A percentile compares a stretch with the other conserved stretches of the same genome.
Conservation (phyloP, 2,329 filamentous ascomycete species). For the Ophiognomonia clavigignenti-juglandacearum region DNA sequence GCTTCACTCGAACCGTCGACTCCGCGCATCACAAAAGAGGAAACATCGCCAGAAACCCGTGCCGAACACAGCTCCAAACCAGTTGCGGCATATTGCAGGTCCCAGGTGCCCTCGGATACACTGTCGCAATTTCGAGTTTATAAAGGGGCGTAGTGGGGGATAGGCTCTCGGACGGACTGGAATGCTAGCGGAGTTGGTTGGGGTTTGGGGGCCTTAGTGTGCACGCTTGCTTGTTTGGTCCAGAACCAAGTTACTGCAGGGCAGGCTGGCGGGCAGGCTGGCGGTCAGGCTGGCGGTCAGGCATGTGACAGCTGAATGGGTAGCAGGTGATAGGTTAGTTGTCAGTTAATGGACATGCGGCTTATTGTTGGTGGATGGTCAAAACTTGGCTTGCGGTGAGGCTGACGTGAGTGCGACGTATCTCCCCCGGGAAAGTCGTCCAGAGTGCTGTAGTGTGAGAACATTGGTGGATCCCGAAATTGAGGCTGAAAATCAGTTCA, state of each 20-base stretch:
- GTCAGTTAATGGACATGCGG: too few species aligned
- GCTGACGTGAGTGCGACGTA: not conserved
- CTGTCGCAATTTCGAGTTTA: not conserved
- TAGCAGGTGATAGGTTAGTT: too few species aligned
- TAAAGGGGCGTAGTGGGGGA: not conserved
- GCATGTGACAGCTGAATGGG: too few species aligned
- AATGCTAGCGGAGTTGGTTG: too few species aligned
- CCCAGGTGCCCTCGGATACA: not conserved
- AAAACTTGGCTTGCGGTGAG: not conserved
- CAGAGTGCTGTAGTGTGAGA: not conserved
- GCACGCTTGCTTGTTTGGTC: too few species aligned
- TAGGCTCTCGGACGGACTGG: too few species aligned
- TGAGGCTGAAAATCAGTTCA: too few species aligned
- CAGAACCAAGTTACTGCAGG: too few species aligned
- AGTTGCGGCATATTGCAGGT: slow-evolving; percentile 1
- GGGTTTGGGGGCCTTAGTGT: too few species aligned
- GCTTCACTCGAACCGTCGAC: not conserved
- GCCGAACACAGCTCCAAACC: slow-evolving; percentile 5
- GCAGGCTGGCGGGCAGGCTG: too few species aligned
- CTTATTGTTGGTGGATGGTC: not conserved
- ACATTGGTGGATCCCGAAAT: not conserved
- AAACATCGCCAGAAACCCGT: slow-evolving; percentile 1
- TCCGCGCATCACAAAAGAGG: not conserved
- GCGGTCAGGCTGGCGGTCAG: too few species aligned
- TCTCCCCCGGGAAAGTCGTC: not conserved